These are phyloP conservation scores for Coelastrella sp. DNA, from an alignment of 139 green algal species.

Conservation along the genomic window DNA sequence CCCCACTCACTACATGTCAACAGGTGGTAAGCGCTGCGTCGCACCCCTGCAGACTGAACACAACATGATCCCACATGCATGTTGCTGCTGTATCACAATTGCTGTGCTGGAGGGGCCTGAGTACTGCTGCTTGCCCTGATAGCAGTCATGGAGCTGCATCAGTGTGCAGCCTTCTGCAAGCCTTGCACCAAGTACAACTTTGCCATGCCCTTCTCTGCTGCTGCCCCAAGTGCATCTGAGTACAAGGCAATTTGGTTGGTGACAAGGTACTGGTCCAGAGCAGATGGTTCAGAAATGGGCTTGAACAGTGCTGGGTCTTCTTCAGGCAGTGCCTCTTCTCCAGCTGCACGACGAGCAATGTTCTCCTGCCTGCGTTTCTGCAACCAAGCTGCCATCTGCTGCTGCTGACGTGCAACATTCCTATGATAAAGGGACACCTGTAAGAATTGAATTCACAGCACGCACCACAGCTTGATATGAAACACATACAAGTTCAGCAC, in stretches of 20 bases:
- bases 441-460: neutral
- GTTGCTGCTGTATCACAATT: no score
- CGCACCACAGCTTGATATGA: no score
- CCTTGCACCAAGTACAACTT: slow-evolving; percentile 12
- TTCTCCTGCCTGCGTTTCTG: slow-evolving; percentile 94
- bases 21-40: no score
- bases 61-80: no score
- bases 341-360: slow-evolving; percentile 69
- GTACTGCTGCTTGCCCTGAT: no score
- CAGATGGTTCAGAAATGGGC: slow-evolving; percentile 86
- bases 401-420: slow-evolving; percentile 80
- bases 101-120: no score
- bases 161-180: slow-evolving; percentile 17
- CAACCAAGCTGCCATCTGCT: slow-evolving; percentile 79
- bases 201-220: slow-evolving; percentile 47
- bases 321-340: slow-evolving; percentile 95
- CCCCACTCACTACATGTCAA: no score
- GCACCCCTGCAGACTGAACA: no score
- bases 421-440: slow-evolving; percentile 85
- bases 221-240: slow-evolving; percentile 64
- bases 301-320: slow-evolving; percentile 94
- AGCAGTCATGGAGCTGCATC: neutral
- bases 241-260: slow-evolving; percentile 75
- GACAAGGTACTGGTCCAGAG: slow-evolving; percentile 93
- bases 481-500: neutral